phyloP scores from a whole-genome alignment of 1,284 basidiomycete genomes.

The Moniliophthora roreri region DNA sequence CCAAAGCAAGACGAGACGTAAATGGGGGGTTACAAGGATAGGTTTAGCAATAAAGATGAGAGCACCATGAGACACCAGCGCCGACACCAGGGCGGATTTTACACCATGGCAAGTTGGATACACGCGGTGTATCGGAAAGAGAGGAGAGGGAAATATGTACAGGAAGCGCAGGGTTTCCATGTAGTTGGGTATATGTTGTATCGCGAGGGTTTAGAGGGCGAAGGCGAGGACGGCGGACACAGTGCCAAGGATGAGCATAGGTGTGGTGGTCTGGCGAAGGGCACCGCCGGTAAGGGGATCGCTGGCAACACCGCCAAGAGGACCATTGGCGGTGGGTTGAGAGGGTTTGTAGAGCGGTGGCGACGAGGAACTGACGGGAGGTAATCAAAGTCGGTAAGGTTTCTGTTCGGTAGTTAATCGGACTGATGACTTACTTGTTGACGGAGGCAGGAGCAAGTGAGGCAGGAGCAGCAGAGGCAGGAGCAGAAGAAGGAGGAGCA shows the following conservation, averaged over 20 bases:
- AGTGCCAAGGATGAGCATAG: conserved; percentile 12
- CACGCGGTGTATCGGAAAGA: conserved; percentile 3
- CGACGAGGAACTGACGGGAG: conserved; percentile 1
- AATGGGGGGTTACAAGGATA: too few species aligned
- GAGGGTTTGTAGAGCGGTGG: background rate
- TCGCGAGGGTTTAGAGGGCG: conserved; percentile 12
- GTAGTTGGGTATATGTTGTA: conserved; percentile 9
- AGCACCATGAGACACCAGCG: conserved; percentile 4
- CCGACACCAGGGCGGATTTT: conserved; percentile 2
- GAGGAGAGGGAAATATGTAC: conserved; percentile 7
- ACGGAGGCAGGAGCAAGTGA: background rate
- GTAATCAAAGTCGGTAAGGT: background rate
- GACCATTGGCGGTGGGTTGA: background rate
- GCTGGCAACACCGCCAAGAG: conserved; percentile 13
- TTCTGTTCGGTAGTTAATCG: background rate
- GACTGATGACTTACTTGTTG: conserved; percentile 9
- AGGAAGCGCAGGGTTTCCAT: background rate
- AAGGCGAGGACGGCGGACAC: conserved; percentile 9
- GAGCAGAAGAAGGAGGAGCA: conserved; percentile 21
- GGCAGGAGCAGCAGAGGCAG: conserved; percentile 13
- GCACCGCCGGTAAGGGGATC: conserved; percentile 11
- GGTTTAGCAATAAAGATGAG: background rate
- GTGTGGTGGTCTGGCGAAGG: conserved; percentile 4
- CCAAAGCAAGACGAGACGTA: too few species aligned
- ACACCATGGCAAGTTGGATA: conserved; percentile 3